Evolutionary conservation across 1,284 basidiomycete genomes (phyloP).

Genomic region (Peniophora sp.): DNA sequence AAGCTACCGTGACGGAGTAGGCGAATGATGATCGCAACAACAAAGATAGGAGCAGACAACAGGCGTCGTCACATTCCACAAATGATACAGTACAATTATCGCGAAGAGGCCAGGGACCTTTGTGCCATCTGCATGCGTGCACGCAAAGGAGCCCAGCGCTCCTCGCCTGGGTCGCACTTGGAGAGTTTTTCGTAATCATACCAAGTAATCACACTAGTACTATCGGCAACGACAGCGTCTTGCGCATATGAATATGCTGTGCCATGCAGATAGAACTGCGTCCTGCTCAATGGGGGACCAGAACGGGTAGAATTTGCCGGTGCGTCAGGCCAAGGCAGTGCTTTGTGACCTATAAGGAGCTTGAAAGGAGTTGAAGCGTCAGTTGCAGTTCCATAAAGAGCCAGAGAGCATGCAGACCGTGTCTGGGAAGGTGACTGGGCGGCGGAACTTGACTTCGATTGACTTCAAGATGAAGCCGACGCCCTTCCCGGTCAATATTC

Average conservation of each 20-base stretch:
- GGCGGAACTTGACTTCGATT: constrained; percentile 53
- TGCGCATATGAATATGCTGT: constrained; percentile 59
- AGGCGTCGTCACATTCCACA: not conserved
- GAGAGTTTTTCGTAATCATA: constrained; percentile 61
- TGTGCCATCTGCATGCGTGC: constrained; percentile 16
- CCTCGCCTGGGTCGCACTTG: constrained; percentile 55
- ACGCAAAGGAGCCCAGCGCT: constrained; percentile 21
- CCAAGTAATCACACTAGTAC: constrained; percentile 62
- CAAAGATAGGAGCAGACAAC: not conserved
- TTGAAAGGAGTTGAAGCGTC: constrained; percentile 16
- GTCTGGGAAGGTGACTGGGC: constrained; percentile 66
- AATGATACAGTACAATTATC: not conserved
- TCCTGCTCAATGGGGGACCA: constrained; percentile 18
- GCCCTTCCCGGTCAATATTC: constrained; percentile 53
- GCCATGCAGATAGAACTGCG: constrained; percentile 40
- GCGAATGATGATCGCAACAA: not conserved
- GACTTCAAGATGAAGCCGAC: constrained; percentile 67
- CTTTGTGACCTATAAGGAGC: constrained; percentile 58
- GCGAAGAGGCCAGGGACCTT: not conserved
- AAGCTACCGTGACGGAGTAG: too few relatives aligned
- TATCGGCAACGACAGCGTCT: constrained; percentile 51
- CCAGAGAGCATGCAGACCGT: constrained; percentile 33
- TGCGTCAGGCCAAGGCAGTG: constrained; percentile 13
- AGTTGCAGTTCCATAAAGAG: constrained; percentile 4
- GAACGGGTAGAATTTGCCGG: constrained; percentile 5